phyloP scores from a whole-genome alignment of 768 basidiomycete species.

The Suillus sp. region DNA sequence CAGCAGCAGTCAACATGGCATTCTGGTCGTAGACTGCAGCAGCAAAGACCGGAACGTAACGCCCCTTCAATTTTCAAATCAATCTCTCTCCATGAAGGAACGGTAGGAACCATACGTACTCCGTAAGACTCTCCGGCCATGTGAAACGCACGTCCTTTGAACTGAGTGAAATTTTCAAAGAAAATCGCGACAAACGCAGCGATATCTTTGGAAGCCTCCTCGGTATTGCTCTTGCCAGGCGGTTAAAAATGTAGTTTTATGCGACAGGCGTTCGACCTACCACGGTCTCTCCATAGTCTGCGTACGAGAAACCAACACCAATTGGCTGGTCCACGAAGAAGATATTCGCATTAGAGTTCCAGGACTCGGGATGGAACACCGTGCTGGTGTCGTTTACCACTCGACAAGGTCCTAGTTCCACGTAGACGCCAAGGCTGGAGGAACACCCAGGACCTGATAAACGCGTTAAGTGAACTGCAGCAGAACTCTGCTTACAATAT shows the following conservation, averaged over 20 bases:
- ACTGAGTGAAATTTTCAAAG: constrained; percentile 71
- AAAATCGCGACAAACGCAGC: constrained; percentile 73
- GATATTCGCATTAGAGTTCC: constrained; percentile 63
- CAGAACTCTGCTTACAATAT: constrained; percentile 19
- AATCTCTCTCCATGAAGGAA: background rate
- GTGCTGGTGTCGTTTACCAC: constrained; percentile 53
- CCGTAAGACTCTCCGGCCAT: constrained; percentile 62
- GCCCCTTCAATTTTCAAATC: constrained; percentile 38
- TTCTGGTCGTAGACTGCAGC: constrained; percentile 53
- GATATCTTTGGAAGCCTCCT: constrained; percentile 70
- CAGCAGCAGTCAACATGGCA: constrained; percentile 41
- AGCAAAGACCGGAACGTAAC: constrained; percentile 54
- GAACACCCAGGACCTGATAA: constrained; percentile 50
- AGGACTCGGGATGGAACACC: constrained; percentile 58
- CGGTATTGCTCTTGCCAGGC: constrained; percentile 51
- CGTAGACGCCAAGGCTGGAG: constrained; percentile 65
- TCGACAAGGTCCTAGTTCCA: constrained; percentile 77
- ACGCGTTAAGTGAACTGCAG: background rate
- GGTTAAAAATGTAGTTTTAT: constrained; percentile 5
- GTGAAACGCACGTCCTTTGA: constrained; percentile 66
- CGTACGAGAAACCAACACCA: constrained; percentile 49
- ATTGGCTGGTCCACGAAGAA: constrained; percentile 51
- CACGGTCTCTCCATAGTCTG: constrained; percentile 44
- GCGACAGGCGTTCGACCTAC: constrained; percentile 26
- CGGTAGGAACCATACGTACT: constrained; percentile 32